Base-by-base conservation (phyloP, 2,329 filamentous ascomycete genomes). In the Onygena corvina region DNA sequence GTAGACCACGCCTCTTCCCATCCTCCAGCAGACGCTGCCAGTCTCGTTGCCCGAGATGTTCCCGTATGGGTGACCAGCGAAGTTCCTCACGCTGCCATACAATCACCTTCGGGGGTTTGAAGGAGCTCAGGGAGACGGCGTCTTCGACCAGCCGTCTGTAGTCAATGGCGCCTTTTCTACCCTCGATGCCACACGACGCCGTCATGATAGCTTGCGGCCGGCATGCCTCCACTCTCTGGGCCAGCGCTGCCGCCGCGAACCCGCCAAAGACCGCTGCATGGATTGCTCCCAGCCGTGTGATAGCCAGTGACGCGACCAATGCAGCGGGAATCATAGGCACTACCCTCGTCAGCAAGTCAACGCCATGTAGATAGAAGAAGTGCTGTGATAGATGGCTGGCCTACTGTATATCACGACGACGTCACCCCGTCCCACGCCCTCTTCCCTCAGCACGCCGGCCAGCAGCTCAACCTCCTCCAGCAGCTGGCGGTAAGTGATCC, bases 301-400 rank as follows among this genome's bases (percentile, higher is more conserved):
- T 78, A 20, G 90, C 88, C 3, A 95, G 77, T 55, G 92, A 87
- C 7, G 84, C 89, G 53, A 93, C 80, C n/a, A 94, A 64, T 1
- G 88, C 85, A 0, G 86, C 82, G 0, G 90, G 89, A 36, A 95
- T 86, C 89, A 95, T 95, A 49, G 89, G 89, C 89, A 95, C 83
- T 86, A 54, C 11, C n/a, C 50, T 48, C 30, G 54, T 53, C 20
- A 57, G 30, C n/a, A 33, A 9, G 14, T 33, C 30, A 9, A 33
- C 14, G 9, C n/a, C 23, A 38, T 21, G 23, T 31, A 35, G 35
- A 38, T 8, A 4, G 49, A 23, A 33, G 47, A 35, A 16, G 33
- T 42, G n/a, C 45, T 11, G 20, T 11, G 44, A 16, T 35, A 33
- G 34, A 18, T 25, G 66, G 14, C 11, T n/a, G n/a, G n/a, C 79